phyloP scores from a whole-genome alignment of 2,329 filamentous ascomycete genomes.

The Neospermospora avenae region DNA sequence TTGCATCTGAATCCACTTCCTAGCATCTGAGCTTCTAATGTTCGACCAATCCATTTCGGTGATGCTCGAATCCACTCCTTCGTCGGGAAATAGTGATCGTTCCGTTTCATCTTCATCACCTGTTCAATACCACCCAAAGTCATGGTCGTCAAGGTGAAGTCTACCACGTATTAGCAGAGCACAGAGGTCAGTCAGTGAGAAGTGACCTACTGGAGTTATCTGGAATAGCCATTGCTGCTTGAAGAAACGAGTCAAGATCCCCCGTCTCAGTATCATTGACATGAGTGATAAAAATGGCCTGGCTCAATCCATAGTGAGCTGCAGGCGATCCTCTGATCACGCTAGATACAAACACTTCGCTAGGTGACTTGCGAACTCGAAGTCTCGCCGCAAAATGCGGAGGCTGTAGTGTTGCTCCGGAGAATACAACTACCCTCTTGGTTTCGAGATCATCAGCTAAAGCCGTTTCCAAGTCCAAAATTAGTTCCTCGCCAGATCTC shows the following conservation, averaged over 20 bases:
- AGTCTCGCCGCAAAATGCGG: slow-evolving; percentile 96
- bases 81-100: slow-evolving; percentile 87
- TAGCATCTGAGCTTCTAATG: background rate
- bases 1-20: background rate
- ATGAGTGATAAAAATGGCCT: slow-evolving; percentile 96
- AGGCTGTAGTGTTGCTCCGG: slow-evolving; percentile 86
- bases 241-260: slow-evolving; percentile 76
- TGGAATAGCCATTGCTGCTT: slow-evolving; percentile 81
- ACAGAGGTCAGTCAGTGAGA: background rate
- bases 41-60: background rate
- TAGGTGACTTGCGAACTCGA: slow-evolving; percentile 94
- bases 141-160: slow-evolving; percentile 93
- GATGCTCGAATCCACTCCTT: slow-evolving; percentile 63
- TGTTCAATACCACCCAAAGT: slow-evolving; percentile 98
- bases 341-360: slow-evolving; percentile 92
- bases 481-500: slow-evolving; percentile 76
- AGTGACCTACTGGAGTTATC: slow-evolving; percentile 77
- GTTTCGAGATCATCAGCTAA: slow-evolving; percentile 90
- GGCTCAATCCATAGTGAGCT: slow-evolving; percentile 87
- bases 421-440: slow-evolving; percentile 87
- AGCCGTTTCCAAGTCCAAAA: slow-evolving; percentile 77
- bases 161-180: slow-evolving; percentile 38
- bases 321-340: slow-evolving; percentile 78
- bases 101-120: slow-evolving; percentile 99
- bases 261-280: slow-evolving; percentile 87